A percentile compares a stretch with the other conserved stretches of the same genome.
phyloP scores from a whole-genome alignment of 2,329 filamentous ascomycete species.

The Chaetomium sp. region DNA sequence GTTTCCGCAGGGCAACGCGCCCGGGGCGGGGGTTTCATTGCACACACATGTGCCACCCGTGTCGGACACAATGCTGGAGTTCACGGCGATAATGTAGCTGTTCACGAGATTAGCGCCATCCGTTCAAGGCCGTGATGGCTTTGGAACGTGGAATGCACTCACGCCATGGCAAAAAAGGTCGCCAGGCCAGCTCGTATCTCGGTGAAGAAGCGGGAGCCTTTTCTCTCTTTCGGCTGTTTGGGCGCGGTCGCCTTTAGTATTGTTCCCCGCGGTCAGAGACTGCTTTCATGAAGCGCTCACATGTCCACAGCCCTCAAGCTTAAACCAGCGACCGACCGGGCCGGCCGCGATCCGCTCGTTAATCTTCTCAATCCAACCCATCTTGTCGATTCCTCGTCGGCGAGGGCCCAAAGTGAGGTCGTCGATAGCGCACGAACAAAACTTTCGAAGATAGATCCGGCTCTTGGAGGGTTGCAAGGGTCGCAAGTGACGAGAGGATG shows the following conservation, averaged over 20 bases:
- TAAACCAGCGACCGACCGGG: slow-evolving; percentile 65
- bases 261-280: background rate
- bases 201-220: slow-evolving; percentile 72
- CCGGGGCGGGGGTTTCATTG: slow-evolving; percentile 38
- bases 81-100: slow-evolving; percentile 47
- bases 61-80: slow-evolving; percentile 51
- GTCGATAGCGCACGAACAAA: background rate
- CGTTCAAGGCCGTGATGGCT: slow-evolving; percentile 9
- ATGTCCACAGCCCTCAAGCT: slow-evolving; percentile 75
- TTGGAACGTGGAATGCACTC: slow-evolving; percentile 30
- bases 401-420: background rate
- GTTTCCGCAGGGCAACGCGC: slow-evolving; percentile 37
- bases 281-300: slow-evolving; percentile 41
- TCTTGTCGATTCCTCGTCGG: slow-evolving; percentile 23
- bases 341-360: slow-evolving; percentile 58
- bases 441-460: too few relatives aligned
- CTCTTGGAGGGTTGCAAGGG: background rate
- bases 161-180: slow-evolving; percentile 63
- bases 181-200: slow-evolving; percentile 78
- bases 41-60: slow-evolving; percentile 73
- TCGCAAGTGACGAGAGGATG: background rate
- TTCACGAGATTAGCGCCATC: background rate
- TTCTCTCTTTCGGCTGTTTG: slow-evolving; percentile 58
- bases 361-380: slow-evolving; percentile 44
- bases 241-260: slow-evolving; percentile 17